Conservation (phyloP, 495 filamentous ascomycete species). For the Tuber indicum region DNA sequence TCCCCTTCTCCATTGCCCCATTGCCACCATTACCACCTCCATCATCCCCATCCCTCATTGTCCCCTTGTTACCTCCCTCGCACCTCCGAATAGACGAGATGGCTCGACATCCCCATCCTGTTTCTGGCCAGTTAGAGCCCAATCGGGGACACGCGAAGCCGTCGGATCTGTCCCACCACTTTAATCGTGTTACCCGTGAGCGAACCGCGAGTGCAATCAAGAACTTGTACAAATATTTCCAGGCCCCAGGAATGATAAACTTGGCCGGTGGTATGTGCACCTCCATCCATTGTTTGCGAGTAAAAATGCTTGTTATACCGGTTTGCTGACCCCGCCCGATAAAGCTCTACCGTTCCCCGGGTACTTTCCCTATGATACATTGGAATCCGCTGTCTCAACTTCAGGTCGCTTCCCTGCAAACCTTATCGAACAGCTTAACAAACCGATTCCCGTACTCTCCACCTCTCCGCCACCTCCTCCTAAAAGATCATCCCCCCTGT, state of each 20-base stretch:
- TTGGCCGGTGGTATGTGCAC: conserved; percentile 69
- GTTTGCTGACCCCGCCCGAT: not conserved
- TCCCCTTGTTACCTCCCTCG: not conserved
- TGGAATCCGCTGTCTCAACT: conserved; percentile 70
- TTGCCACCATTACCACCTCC: not conserved
- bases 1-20: not conserved
- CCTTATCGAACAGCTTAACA: conserved; percentile 45
- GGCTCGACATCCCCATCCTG: conserved; percentile 8
- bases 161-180: conserved; percentile 72
- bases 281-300: not conserved
- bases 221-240: conserved; percentile 75
- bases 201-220: conserved; percentile 63
- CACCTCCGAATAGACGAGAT: not conserved
- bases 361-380: conserved; percentile 86
- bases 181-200: conserved; percentile 58
- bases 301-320: conserved; percentile 1
- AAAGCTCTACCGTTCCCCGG: conserved; percentile 68
- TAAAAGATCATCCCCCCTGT: conserved; percentile 20
- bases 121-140: not conserved
- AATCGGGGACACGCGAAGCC: conserved; percentile 46
- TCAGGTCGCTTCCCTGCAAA: conserved; percentile 57
- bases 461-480: conserved; percentile 36
- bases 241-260: conserved; percentile 73
- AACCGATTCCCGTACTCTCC: conserved; percentile 51
- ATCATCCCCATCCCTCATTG: not conserved